Percentiles rank a stretch among this genome's conserved stretches.
Conservation (phyloP, 2,329 filamentous ascomycete species). For the Sporothrix pseudoabietina region DNA sequence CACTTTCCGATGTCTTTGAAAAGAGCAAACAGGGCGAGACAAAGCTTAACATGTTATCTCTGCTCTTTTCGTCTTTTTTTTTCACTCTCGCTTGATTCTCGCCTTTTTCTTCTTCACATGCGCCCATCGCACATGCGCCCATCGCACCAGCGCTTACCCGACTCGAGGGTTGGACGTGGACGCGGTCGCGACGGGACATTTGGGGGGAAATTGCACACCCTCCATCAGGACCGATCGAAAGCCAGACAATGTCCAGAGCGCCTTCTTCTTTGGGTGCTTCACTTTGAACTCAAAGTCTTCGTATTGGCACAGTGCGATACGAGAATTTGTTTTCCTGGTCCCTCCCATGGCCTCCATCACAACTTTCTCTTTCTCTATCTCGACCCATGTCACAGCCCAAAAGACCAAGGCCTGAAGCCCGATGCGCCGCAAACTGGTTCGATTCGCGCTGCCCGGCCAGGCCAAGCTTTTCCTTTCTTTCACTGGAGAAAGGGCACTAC, state of each 20-base stretch:
- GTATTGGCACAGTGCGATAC: background rate
- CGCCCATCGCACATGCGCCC: background rate
- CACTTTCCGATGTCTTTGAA: background rate
- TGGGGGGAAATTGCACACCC: conserved; percentile 28
- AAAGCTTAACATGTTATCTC: background rate
- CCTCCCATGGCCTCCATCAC: background rate
- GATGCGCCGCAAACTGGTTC: conserved; percentile 9
- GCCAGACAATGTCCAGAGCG: background rate
- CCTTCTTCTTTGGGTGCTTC: conserved; percentile 11
- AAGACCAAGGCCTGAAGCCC: background rate
- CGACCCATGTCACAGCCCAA: background rate
- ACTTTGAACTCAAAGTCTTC: background rate
- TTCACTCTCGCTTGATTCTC: background rate
- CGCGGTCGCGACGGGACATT: background rate
- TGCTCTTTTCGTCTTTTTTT: background rate
- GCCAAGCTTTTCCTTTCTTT: background rate
- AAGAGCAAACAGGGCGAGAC: conserved; percentile 3
- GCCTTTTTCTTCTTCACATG: conserved; percentile 11
- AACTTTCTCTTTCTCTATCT: background rate
- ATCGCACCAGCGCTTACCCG: background rate
- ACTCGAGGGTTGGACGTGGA: background rate
- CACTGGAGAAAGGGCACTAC: background rate
- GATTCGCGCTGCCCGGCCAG: conserved; percentile 13
- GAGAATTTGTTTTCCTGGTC: background rate
- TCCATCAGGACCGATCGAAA: conserved; percentile 12